These are phyloP conservation scores for Nasturtium officinale DNA, from an alignment of 345 rosid species.

Conservation along the genomic window DNA sequence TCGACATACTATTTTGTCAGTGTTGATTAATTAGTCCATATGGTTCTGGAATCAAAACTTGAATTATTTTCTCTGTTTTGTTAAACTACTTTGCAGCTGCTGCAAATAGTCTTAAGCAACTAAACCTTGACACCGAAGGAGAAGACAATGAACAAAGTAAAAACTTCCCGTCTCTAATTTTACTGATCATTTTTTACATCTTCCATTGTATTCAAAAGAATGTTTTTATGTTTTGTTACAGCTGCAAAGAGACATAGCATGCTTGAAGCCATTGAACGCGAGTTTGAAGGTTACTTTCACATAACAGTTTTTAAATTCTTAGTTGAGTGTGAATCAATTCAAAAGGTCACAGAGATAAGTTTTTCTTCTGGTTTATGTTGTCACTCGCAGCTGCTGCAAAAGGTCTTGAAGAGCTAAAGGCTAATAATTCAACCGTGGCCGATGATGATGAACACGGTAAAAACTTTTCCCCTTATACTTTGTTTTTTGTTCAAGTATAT, in stretches of 20 bases:
- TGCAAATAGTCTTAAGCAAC: slow-evolving; percentile 34
- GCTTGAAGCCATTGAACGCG: slow-evolving; percentile 43
- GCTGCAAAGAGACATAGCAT: slow-evolving; percentile 38
- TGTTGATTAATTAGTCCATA: background rate
- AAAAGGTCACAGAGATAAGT: background rate
- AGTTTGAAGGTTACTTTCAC: slow-evolving; percentile 42
- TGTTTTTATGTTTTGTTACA: slow-evolving; percentile 19
- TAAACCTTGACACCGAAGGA: slow-evolving; percentile 29
- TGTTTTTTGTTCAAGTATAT: too few species aligned
- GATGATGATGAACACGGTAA: slow-evolving; percentile 40
- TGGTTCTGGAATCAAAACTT: background rate
- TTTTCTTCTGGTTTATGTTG: slow-evolving; percentile 12
- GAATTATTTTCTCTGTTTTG: slow-evolving; percentile 15
- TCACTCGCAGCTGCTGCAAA: slow-evolving; percentile 38
- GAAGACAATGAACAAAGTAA: slow-evolving; percentile 33
- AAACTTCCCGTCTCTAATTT: background rate
- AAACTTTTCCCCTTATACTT: background rate
- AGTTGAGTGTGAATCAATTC: background rate
- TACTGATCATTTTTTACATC: background rate
- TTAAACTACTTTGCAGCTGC: slow-evolving; percentile 35
- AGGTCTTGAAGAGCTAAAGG: slow-evolving; percentile 29
- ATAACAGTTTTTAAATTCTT: slow-evolving; percentile 16
- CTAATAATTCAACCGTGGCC: slow-evolving; percentile 23
- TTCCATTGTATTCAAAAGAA: slow-evolving; percentile 2
- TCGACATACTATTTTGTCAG: background rate